Evolutionary conservation across 2,329 filamentous ascomycete genomes (phyloP), one percentile per base, ranked within the genome.

Genomic region (Diaporthe vexans): DNA sequence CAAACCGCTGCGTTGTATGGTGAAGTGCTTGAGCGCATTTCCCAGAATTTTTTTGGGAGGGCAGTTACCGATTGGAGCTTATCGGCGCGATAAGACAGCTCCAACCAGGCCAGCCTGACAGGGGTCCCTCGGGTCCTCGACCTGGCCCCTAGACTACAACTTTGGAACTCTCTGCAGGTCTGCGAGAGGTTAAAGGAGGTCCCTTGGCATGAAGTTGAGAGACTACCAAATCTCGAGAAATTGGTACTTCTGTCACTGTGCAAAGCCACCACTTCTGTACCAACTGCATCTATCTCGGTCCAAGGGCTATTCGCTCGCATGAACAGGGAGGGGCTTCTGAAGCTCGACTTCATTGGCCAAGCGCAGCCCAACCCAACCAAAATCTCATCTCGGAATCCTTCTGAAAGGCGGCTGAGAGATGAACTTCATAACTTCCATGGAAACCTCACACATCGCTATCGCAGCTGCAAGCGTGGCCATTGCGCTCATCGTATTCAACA

Each of bases 401-500:
- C 61, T 68, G 58, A 15, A 63, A 51, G 17, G n/a, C 17, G 43
- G 43, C 58, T 63, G 59, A 51, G 57, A 56, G 19, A 79, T 80
- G 78, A 78, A 80, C 52, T 71, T 68, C 46, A 48, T 78, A 26
- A 72, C 75, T 43, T 68, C 71, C 24, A 61, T 77, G 58, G 74
- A 73, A 57, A 77, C 77, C 6, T 75, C 77, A 5, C 73, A 78
- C 17, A 35, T 80, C 61, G 77, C 77, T 11, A 71, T 79, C 19
- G 78, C 80, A 15, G 76, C 81, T 15, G 79, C 81, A 19, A 78
- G 79, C 37, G 51, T 85, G 67, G 75, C 84, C 43, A 81, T 82
- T 17, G 65, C 85, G 19, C 65, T 84, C 37, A 76, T 84, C 46
- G 81, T 82, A 17, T 78, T 82, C 74, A 81, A 82, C 67, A 95